These are phyloP conservation scores for Uncinocarpus reesii DNA, from an alignment of 2,329 filamentous ascomycete genomes.

Conservation along the genomic window DNA sequence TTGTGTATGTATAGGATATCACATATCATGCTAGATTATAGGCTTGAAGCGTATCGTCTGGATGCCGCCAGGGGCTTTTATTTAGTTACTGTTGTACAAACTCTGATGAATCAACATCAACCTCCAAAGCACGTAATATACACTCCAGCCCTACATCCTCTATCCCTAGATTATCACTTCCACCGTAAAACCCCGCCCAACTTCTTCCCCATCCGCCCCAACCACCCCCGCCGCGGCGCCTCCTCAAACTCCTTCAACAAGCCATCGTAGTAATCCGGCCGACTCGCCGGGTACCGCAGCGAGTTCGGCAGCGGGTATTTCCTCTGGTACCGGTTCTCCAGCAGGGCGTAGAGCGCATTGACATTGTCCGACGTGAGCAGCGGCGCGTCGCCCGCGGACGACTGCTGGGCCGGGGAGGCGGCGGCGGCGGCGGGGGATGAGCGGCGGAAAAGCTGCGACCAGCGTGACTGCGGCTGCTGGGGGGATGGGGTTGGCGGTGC, in stretches of 20 bases:
- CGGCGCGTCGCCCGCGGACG: conserved; percentile 13
- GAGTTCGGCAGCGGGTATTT: conserved; percentile 40
- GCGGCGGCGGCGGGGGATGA: neutral
- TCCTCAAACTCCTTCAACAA: conserved; percentile 45
- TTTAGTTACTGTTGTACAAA: no score
- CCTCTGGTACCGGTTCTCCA: conserved; percentile 49
- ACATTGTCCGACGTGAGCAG: conserved; percentile 28
- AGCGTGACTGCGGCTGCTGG: conserved; percentile 3
- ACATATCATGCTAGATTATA: neutral
- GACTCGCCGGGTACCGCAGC: conserved; percentile 42
- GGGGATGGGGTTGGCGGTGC: conserved; percentile 14
- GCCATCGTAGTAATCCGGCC: conserved; percentile 44
- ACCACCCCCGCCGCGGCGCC: conserved; percentile 42
- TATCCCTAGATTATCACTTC: conserved; percentile 21
- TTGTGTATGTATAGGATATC: conserved; percentile 2
- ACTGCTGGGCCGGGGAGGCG: conserved; percentile 6
- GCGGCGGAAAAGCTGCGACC: conserved; percentile 10
- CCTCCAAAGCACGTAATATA: no score
- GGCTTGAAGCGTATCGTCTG: no score
- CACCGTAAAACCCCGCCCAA: conserved; percentile 41
- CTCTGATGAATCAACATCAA: no score
- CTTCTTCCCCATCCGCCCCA: conserved; percentile 37
- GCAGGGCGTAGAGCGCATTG: conserved; percentile 50
- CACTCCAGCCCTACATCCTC: neutral
- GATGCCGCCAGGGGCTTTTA: no score